Evolutionary conservation across 495 filamentous ascomycete genomes (phyloP), one percentile per base, ranked within the genome.

Genomic region (Arthonia radiata): DNA sequence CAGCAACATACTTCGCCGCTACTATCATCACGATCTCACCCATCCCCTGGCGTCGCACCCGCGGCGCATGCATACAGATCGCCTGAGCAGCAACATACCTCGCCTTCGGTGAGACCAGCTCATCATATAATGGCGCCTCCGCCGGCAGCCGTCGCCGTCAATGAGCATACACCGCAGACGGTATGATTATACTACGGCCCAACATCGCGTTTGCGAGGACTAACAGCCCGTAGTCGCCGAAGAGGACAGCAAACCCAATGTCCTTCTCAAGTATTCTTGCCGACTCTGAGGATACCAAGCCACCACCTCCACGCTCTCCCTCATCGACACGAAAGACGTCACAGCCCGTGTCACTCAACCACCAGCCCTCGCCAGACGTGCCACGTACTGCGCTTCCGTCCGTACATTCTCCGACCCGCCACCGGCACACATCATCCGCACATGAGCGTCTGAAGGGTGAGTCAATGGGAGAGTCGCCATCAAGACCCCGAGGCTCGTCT

Each of bases 201-300:
- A 33, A 13, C 27, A 11, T 22, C 14, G 16, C 13, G 10, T 7
- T 22, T 17, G 16, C 16, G 15, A 13, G 9, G 10, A 7, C 17
- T 11, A 2, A 7, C 27, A 3, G 10, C 25, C 13, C 3, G 25
- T 12, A 14, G 9, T 1, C 8, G 8, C 25, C 13, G 13, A 15
- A 13, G 17, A 13, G 73, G 35, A 62, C 70, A 27, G 64, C 68
- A 12, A 71, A 82, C 47, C 73, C 80, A 9, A 91, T 91, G 80
- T 78, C 77, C 2, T 79, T 91, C 37, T 79, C 77, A 17, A 86
- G 74, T 22, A 22, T 22, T 7, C 11, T 22, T 6, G 6, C 19
- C 7, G 6, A 6, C 19, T 6, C 19, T 11, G 19, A 22, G 19
- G 19, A 22, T 11, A 11, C 19, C 11, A 22, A 6, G 6, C 7